Evolutionary conservation across 2,329 filamentous ascomycete species (phyloP).

Genomic region (Myriosclerotinia duriaeana): DNA sequence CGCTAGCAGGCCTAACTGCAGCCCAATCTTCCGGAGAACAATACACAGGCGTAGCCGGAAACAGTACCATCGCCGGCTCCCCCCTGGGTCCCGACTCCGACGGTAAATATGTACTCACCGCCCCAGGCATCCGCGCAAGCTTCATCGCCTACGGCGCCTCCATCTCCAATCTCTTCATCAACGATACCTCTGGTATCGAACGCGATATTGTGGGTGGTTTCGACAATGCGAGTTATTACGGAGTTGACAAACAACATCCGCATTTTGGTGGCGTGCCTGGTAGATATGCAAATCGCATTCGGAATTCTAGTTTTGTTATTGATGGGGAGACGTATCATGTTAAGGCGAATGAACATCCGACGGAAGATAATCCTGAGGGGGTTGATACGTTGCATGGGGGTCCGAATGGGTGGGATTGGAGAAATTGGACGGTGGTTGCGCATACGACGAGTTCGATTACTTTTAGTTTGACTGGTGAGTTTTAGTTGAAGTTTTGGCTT

Average conservation of each 20-base stretch:
- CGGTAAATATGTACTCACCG: conserved; percentile 71
- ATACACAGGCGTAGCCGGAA: conserved; percentile 35
- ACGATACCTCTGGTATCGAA: conserved; percentile 65
- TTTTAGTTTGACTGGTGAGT: conserved; percentile 62
- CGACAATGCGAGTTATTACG: conserved; percentile 73
- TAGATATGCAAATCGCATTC: conserved; percentile 79
- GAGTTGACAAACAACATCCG: conserved; percentile 61
- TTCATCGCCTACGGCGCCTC: conserved; percentile 76
- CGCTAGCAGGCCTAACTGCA: conserved; percentile 20
- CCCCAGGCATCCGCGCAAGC: conserved; percentile 62
- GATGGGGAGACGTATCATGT: conserved; percentile 62
- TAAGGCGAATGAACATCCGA: conserved; percentile 62
- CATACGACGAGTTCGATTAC: conserved; percentile 67
- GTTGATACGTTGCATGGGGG: conserved; percentile 69
- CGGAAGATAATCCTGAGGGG: conserved; percentile 50
- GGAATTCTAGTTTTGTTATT: conserved; percentile 70
- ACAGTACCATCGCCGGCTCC: conserved; percentile 33
- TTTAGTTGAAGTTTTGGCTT: background rate
- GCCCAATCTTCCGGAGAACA: conserved; percentile 31
- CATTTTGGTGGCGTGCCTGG: conserved; percentile 73
- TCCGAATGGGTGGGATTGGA: conserved; percentile 65
- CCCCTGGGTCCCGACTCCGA: conserved; percentile 50
- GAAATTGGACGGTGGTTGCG: conserved; percentile 71
- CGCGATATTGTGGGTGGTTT: conserved; percentile 73
- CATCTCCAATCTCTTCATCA: conserved; percentile 68